Evolutionary conservation across 179 eudicot genomes (phyloP).

Genomic region (Silene vulgaris): DNA sequence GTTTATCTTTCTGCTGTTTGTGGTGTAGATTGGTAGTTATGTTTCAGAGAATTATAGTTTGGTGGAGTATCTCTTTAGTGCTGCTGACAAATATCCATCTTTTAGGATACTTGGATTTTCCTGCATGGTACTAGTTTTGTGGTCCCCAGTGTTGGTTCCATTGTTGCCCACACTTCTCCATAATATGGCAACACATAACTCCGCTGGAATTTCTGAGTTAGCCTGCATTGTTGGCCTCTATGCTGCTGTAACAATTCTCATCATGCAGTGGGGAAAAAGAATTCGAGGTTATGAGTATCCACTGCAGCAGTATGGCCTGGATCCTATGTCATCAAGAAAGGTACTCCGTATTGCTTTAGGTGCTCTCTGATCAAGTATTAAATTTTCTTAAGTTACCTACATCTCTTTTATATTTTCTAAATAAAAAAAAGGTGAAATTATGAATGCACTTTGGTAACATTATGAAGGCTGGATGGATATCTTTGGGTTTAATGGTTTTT

Average conservation of each 20-base stretch:
- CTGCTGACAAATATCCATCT: conserved; percentile 10
- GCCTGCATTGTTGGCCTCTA: conserved; percentile 80
- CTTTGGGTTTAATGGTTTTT: neutral
- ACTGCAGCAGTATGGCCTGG: conserved; percentile 71
- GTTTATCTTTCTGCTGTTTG: neutral
- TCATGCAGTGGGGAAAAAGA: conserved; percentile 85
- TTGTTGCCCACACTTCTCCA: conserved; percentile 72
- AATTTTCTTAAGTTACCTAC: neutral
- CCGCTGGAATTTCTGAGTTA: conserved; percentile 60
- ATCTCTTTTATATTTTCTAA: neutral
- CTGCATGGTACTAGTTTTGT: conserved; percentile 77
- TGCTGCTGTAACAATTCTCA: conserved; percentile 53
- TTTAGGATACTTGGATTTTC: conserved; percentile 73
- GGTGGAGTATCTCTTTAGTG: neutral
- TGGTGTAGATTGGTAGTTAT: neutral
- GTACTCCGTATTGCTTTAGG: conserved; percentile 46
- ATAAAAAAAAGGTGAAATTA: neutral
- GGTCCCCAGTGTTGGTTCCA: conserved; percentile 89
- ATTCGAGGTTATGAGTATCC: conserved; percentile 78
- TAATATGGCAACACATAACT: conserved; percentile 53
- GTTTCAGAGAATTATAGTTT: neutral
- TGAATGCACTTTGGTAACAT: neutral
- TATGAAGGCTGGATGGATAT: neutral
- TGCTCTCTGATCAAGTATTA: neutral
- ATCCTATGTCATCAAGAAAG: conserved; percentile 53